Evolutionary conservation across 257 asterid species (phyloP).

Genomic region (Nemophila menziesii): DNA sequence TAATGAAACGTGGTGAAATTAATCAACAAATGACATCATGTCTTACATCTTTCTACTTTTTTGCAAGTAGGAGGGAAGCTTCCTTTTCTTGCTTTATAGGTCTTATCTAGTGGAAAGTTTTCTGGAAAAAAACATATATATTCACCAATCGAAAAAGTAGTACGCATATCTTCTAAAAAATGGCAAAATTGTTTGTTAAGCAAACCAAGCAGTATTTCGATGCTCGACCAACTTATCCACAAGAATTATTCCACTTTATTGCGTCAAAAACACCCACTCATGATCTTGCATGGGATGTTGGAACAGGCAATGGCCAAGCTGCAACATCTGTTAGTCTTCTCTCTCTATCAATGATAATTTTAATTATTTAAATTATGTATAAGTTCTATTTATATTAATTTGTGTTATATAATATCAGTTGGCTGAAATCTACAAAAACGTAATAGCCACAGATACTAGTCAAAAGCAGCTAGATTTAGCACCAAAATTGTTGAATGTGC

Average conservation of each 20-base stretch:
- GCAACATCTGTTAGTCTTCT: constrained; percentile 34
- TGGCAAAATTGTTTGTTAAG: constrained; percentile 10
- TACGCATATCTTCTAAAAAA: neutral
- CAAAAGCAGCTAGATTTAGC: constrained; percentile 54
- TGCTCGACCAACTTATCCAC: constrained; percentile 45
- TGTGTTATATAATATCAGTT: constrained; percentile 30
- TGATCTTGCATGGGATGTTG: constrained; percentile 60
- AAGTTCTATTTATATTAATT: neutral
- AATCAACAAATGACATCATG: neutral
- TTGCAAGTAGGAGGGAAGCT: no score
- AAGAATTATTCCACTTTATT: constrained; percentile 39
- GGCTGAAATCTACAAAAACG: constrained; percentile 38
- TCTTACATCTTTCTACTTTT: neutral
- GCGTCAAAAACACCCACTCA: constrained; percentile 44
- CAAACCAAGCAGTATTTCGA: constrained; percentile 10
- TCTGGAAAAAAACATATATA: neutral
- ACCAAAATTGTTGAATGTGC: constrained; percentile 36
- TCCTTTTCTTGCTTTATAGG: neutral
- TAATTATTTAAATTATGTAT: no score
- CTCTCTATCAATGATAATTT: no score
- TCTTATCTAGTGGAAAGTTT: neutral
- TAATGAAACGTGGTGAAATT: no score
- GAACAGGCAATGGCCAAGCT: constrained; percentile 72
- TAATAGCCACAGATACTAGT: constrained; percentile 63
- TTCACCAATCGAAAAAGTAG: neutral